Evolutionary conservation across 306 rosid genomes (phyloP), one percentile per base, ranked within the genome.

Genomic region (Cicer arietinum): DNA sequence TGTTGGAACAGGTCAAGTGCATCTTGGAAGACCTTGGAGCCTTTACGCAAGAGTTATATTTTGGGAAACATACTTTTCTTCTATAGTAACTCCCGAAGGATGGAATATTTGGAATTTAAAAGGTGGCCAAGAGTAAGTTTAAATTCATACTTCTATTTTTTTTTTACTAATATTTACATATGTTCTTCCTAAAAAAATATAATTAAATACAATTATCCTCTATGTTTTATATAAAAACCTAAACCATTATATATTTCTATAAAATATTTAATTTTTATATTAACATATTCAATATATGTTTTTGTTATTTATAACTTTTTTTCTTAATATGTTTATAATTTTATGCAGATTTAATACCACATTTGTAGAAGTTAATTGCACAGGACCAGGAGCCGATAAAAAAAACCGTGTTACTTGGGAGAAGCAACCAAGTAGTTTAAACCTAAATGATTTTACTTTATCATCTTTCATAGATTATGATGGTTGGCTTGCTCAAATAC

Each of bases 31-130:
- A 67, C 59, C 80, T 2, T 76, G 57, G 46, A 48, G 80, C 0
- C 58, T 48, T 67, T 76, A 67, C 9, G 44, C 80, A 0, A 67
- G 67, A 44, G 74, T 76, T 43, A 76, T 76, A 66, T 76, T 66
- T 56, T 12, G 51, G 5, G 64, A 0, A 30, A 51, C 60, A 62
- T 7, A 40, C 2, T n/a, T 69, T 50, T 50, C 74, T 0, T 14
- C 46, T 0, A 37, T 69, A 16, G 37, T 69, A 12, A 35, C 8
- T 16, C 61, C 74, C n/a, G 35, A 50, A 35, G 61, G 74, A 50
- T 69, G 74, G 74, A 17, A 69, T 50, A 14, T 8, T 5, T 48
- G 47, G 35, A 9, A 5, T 10, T 35, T 35, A 14, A 0, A 1
- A 0, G 4, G 1, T 0, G 22, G 14, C 13, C 3, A 35, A 4